Base-by-base conservation (phyloP, 2,329 filamentous ascomycete species). In the Amphichorda felina region DNA sequence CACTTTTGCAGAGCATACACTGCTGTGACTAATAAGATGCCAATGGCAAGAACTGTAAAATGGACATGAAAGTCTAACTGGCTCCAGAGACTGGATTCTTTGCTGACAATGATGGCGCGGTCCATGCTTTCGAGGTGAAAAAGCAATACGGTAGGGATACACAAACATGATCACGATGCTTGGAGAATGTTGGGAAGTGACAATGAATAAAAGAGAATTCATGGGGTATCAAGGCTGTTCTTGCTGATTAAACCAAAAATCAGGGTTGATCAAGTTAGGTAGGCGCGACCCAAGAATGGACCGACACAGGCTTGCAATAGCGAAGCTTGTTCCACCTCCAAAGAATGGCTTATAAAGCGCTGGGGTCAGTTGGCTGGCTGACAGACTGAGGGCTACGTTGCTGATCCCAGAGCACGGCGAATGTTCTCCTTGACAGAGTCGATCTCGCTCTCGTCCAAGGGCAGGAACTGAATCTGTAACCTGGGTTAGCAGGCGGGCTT, bases 391-490 rank as follows among this genome's bases (percentile, higher is more conserved):
- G n/a, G 3, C 5, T 21, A 32, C 8, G 30, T 21, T 14, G 18
- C n/a, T 25, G 48, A 49, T 32, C 53, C 63, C 28, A 71, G 47
- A 13, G 68, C 75, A 42, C 69, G 67, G 33, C 66, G 56, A 13
- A 81, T 57, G 38, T 74, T 75, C 36, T 73, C 66, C 48, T 73
- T 77, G 26, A 77, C 61, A 3, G 63, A 61, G 32, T 73, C 67
- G 10, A 79, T 57, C 27, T 76, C 70, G 32, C 63, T 61, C 11
- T 74, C 67, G 32, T 79, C 75, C 62, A 82, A 65, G 26, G 66
- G 69, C 16, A 80, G 56, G 48, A 83, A 83, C n/a, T 69, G 72
- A 42, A 82, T 79, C 75, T 80, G 41, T 18, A 7, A 5, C n/a
- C n/a, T n/a, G n/a, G n/a, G n/a, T n/a, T n/a, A n/a, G n/a, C n/a